Percentiles rank a stretch among this genome's conserved stretches.
phyloP scores from a whole-genome alignment of 768 basidiomycete species.

The Tremella fuciformis region DNA sequence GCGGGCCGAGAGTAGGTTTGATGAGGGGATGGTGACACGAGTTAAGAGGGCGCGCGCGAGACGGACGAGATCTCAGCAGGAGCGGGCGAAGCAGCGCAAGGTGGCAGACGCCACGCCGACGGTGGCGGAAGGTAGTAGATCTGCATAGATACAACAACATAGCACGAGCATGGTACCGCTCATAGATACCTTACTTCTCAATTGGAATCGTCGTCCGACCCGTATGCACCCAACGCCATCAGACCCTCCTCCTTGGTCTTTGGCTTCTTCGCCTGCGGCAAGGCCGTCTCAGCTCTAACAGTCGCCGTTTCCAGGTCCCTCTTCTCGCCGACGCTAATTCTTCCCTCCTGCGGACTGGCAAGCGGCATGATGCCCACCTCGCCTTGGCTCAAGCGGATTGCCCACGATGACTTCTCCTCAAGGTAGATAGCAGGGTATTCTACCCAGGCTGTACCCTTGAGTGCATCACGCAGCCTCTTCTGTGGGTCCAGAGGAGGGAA shows the following conservation, averaged over 20 bases:
- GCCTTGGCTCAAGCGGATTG: constrained; percentile 61
- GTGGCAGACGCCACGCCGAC: background rate
- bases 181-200: constrained; percentile 4
- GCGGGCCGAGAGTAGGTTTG: constrained; percentile 19
- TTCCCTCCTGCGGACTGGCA: constrained; percentile 31
- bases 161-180: background rate
- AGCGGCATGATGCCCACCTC: constrained; percentile 55
- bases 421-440: constrained; percentile 83
- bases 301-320: background rate
- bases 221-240: constrained; percentile 37
- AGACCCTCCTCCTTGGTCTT: constrained; percentile 9
- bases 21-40: constrained; percentile 13
- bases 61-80: constrained; percentile 14
- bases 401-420: constrained; percentile 64
- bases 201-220: constrained; percentile 21
- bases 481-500: constrained; percentile 64
- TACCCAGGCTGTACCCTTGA: constrained; percentile 67
- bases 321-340: too few relatives aligned
- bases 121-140: background rate
- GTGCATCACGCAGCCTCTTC: constrained; percentile 55
- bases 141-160: too few relatives aligned
- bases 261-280: background rate
- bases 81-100: constrained; percentile 11
- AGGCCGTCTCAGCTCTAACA: background rate
- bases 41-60: constrained; percentile 19